phyloP scores from a whole-genome alignment of 805 yeast species.

The Lipomyces anomalus region DNA sequence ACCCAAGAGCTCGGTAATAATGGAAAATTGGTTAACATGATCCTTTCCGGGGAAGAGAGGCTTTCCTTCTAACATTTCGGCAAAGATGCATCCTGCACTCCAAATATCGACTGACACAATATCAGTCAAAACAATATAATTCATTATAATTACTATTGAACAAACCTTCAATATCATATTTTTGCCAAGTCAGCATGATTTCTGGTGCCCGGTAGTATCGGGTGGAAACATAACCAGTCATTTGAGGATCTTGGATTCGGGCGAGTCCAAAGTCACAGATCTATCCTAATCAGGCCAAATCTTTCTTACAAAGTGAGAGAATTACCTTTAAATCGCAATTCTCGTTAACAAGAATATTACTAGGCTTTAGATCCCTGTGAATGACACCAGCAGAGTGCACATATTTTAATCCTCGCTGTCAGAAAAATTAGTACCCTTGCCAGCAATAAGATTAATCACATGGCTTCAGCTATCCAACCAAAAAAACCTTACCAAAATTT shows the following conservation, averaged over 20 bases:
- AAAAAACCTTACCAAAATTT: conserved; percentile 45
- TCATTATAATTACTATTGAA: background rate
- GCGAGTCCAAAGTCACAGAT: conserved; percentile 95
- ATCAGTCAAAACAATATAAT: background rate
- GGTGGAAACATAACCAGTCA: conserved; percentile 97
- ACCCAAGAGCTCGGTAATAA: conserved; percentile 92
- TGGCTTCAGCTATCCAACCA: background rate
- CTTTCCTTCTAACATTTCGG: conserved; percentile 96
- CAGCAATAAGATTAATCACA: too few relatives aligned
- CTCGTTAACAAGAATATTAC: conserved; percentile 76
- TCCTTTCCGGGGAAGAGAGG: conserved; percentile 98
- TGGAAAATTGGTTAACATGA: conserved; percentile 96
- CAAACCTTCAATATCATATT: conserved; percentile 71
- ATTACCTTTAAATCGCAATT: conserved; percentile 70
- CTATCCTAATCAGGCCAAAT: background rate
- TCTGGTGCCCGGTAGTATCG: conserved; percentile 97
- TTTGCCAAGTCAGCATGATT: conserved; percentile 98
- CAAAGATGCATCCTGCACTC: conserved; percentile 96
- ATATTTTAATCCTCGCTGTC: conserved; percentile 73
- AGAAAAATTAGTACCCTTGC: too few relatives aligned
- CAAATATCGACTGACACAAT: conserved; percentile 72
- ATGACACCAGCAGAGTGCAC: conserved; percentile 91
- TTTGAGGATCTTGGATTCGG: conserved; percentile 95
- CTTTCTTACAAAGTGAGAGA: background rate
- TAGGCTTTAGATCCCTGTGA: conserved; percentile 81